phyloP scores from a whole-genome alignment of 257 asterid species.

The Paraleonurus japonicus region DNA sequence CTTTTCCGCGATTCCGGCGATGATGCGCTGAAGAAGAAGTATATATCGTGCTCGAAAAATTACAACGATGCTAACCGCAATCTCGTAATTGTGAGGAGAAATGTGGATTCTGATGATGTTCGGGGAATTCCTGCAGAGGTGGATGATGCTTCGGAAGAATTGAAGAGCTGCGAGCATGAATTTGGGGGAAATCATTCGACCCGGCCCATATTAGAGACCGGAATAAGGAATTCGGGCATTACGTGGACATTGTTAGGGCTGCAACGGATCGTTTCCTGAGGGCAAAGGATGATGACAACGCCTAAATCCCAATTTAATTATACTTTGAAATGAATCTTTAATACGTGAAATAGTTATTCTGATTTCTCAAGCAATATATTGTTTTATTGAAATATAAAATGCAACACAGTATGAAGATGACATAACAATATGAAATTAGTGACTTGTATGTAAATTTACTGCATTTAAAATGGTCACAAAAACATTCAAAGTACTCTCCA shows the following conservation, averaged over 20 bases:
- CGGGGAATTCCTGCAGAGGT: not conserved
- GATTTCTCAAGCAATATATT: too few species aligned
- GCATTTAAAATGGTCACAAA: too few species aligned
- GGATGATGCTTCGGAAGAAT: conserved; percentile 23
- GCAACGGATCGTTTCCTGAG: not conserved
- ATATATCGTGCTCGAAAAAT: conserved; percentile 28
- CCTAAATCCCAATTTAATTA: not conserved
- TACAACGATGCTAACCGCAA: conserved; percentile 28
- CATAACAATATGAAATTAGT: too few species aligned
- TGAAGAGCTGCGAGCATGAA: conserved; percentile 20
- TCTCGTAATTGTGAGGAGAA: conserved; percentile 7
- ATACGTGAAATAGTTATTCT: not conserved
- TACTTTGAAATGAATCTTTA: not conserved
- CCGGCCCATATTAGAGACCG: conserved; percentile 28
- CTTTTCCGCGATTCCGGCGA: not conserved
- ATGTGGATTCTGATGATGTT: not conserved
- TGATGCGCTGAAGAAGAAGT: conserved; percentile 10
- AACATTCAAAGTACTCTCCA: too few species aligned
- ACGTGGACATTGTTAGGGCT: conserved; percentile 20
- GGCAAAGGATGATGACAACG: not conserved
- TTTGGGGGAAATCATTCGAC: conserved; percentile 15
- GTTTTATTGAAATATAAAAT: too few species aligned
- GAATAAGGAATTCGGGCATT: conserved; percentile 23
- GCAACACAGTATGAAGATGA: too few species aligned
- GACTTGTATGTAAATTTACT: too few species aligned